Percentiles rank a stretch among this genome's conserved stretches.
Conservation (phyloP, 768 basidiomycete species). For the Leccinum incarnatum region DNA sequence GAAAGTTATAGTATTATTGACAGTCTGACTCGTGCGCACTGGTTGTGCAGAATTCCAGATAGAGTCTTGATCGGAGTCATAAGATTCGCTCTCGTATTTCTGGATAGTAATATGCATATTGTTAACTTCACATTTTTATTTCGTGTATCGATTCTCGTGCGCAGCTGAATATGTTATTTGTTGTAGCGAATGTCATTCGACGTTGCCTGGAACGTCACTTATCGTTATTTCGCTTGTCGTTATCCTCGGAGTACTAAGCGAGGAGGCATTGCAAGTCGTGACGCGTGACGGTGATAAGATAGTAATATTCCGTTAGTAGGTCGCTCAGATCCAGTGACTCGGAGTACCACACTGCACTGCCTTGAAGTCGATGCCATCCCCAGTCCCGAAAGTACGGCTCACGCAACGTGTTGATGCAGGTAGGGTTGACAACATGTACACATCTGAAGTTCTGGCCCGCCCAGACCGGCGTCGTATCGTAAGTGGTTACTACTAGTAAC, state of each 20-base stretch:
- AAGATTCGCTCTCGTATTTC: conserved; percentile 5
- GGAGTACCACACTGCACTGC: background rate
- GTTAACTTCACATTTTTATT: conserved; percentile 7
- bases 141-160: conserved; percentile 9
- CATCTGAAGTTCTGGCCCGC: background rate
- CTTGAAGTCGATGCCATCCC: too few species aligned
- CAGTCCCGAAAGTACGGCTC: background rate
- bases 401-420: conserved; percentile 7
- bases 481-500: background rate
- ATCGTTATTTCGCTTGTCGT: conserved; percentile 1
- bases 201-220: background rate
- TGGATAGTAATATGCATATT: conserved; percentile 6
- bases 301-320: too few species aligned
- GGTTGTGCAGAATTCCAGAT: background rate
- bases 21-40: background rate
- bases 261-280: background rate
- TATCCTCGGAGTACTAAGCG: background rate
- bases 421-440: background rate
- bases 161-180: conserved; percentile 1
- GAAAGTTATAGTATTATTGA: background rate
- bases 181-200: background rate
- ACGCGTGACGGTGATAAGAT: background rate
- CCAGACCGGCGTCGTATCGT: background rate
- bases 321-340: background rate
- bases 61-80: background rate